Percentiles rank a stretch among this genome's conserved stretches.
These are phyloP conservation scores for Epichloe scottii DNA, from an alignment of 2,329 filamentous ascomycete species.

Conservation along the genomic window DNA sequence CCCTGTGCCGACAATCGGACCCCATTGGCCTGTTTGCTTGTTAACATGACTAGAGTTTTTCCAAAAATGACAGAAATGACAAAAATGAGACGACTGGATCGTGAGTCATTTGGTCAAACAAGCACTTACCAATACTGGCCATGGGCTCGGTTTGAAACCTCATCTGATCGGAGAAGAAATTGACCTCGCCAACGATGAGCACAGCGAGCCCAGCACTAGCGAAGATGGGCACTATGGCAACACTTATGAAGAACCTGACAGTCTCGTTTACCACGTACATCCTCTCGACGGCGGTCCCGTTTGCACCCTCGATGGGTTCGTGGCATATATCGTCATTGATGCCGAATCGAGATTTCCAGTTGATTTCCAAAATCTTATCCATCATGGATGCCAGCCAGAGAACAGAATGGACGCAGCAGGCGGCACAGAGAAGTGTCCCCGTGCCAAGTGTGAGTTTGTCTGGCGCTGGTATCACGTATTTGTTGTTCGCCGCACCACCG, in stretches of 20 bases:
- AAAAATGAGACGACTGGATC: background rate
- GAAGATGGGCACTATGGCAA: slow-evolving; percentile 47
- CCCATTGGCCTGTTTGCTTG: slow-evolving; percentile 39
- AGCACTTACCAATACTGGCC: slow-evolving; percentile 40
- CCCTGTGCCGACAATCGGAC: slow-evolving; percentile 43
- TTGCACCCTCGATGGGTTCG: slow-evolving; percentile 37
- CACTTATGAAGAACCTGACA: slow-evolving; percentile 39
- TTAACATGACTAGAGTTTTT: background rate
- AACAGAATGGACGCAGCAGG: slow-evolving; percentile 52
- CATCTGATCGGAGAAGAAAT: slow-evolving; percentile 47
- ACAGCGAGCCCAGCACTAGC: slow-evolving; percentile 45
- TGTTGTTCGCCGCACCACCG: slow-evolving; percentile 41
- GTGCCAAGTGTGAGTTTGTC: slow-evolving; percentile 42
- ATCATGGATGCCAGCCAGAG: slow-evolving; percentile 49
- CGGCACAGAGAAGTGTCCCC: slow-evolving; percentile 47
- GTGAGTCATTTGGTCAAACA: too few species aligned
- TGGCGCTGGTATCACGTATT: slow-evolving; percentile 50
- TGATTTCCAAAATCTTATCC: slow-evolving; percentile 51
- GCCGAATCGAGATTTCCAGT: slow-evolving; percentile 37
- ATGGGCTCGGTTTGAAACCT: slow-evolving; percentile 50
- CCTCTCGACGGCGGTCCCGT: slow-evolving; percentile 36
- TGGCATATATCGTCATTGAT: slow-evolving; percentile 18
- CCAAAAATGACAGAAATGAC: background rate
- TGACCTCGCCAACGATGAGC: slow-evolving; percentile 48
- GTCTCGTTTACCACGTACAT: slow-evolving; percentile 44